Base-by-base conservation (phyloP, 139 green algal genomes). In the Parachlorella kessleri region DNA sequence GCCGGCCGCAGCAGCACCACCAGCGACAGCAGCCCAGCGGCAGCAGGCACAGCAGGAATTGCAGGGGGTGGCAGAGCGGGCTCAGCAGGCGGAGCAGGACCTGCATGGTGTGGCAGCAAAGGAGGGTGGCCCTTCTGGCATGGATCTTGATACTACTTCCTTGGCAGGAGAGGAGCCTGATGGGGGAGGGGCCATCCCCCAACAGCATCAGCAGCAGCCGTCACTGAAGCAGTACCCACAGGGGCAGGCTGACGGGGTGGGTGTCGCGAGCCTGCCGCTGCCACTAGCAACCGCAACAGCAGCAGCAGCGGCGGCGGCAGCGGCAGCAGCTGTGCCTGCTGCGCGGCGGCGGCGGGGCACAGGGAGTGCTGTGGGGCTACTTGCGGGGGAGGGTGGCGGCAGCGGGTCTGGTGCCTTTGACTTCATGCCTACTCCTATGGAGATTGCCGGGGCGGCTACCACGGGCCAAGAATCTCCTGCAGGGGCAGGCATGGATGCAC, bases 401-500 rank as follows among this genome's bases (percentile, higher is more conserved):
- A 4, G 36, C 14, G 30, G 23, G 38, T 30, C 0, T 24, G 30
- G 48, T 10, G 18, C 23, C 2, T 78, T 66, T 32, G 70, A 69
- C 28, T 85, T 85, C 39, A 42, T 80, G 80, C 80, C 80, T 0
- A 85, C 73, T 1, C 35, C 80, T 9, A 66, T 85, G 36, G 80
- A 85, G n/a, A 85, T 85, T 48, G 76, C 64, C 1, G 72, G 72
- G 23, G 1, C 5, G 40, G 40, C 30, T 42, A 24, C n/a, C 23
- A 32, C 73, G 59, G 6, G n/a, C 54, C 14, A 59, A 18, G 48
- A 59, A 14, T 28, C 48, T 18, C 48, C 48, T 59, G 48, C 14
- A 59, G 48, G 48, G 14, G 48, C 48, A 28, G 48, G 21, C 48
- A 59, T n/a, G n/a, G n/a, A n/a, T n/a, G n/a, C n/a, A n/a, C n/a